These are phyloP conservation scores for Chaetomium strumarium DNA, from an alignment of 2,329 filamentous ascomycete genomes.

Conservation along the genomic window DNA sequence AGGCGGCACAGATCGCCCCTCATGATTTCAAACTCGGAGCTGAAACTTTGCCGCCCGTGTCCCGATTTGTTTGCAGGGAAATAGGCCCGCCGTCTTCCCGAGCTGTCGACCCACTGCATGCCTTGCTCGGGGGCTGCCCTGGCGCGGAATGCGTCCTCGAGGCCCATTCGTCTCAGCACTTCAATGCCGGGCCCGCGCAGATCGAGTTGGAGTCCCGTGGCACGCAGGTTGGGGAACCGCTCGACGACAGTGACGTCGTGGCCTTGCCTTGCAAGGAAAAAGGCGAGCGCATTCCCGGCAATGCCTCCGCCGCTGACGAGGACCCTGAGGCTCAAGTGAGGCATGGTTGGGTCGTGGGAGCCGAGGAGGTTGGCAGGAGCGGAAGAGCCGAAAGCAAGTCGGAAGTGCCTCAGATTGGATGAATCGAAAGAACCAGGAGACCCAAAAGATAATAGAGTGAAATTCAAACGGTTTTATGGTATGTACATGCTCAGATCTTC, in stretches of 20 bases:
- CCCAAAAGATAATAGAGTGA: neutral
- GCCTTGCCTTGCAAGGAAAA: constrained; percentile 34
- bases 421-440: neutral
- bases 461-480: neutral
- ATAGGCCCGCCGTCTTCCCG: constrained; percentile 34
- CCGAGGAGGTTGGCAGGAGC: too few species aligned
- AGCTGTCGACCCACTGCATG: constrained; percentile 38
- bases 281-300: constrained; percentile 38
- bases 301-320: constrained; percentile 45
- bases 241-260: constrained; percentile 40
- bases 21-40: constrained; percentile 55
- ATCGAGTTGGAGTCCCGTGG: constrained; percentile 41
- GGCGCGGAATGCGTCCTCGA: constrained; percentile 33
- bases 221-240: constrained; percentile 32
- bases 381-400: neutral
- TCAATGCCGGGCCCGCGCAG: constrained; percentile 37
- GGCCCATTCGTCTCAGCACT: constrained; percentile 35
- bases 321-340: neutral
- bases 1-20: constrained; percentile 49
- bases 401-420: neutral
- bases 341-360: neutral
- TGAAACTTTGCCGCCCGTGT: constrained; percentile 39
- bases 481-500: neutral
- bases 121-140: constrained; percentile 43
- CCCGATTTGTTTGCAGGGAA: constrained; percentile 31